Evolutionary conservation across 495 filamentous ascomycete species (phyloP), one percentile per base, ranked within the genome.

Genomic region (Umbilicaria muhlenbergii): DNA sequence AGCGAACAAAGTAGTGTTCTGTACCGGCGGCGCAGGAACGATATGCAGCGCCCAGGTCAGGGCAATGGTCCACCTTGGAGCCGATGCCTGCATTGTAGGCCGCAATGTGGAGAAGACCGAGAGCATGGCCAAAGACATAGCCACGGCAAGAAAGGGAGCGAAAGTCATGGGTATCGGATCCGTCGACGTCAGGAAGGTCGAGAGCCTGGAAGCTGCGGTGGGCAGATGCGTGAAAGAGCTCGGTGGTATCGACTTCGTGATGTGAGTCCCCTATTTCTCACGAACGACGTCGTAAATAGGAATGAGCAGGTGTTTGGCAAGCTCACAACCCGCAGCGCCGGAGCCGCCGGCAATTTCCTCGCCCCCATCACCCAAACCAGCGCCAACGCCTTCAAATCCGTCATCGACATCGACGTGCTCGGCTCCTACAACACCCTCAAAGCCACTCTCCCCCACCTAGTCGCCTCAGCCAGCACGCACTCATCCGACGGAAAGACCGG

Each of bases 341-440:
- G 91, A 39, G 91, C 91, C 24, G 91, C 91, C 11, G 91, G 91
- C 32, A 98, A 98, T 61, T 98, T 98, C 69, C 73, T 98, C 17
- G 81, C 89, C 5, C 81, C 89, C 1, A 84, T 96, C 51, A 66
- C 78, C 17, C 80, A 80, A 45, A 71, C 95, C 3, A 81, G 74
- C 2, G 61, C 80, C 36, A 95, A 95, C 56, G 91, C 84, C 14
- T 94, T 98, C 74, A 94, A 87, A 59, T 69, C 83, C 0, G 91
- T 98, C 34, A 87, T 98, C 49, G 91, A 98, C 37, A 98, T 98
- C 53, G 91, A 98, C 57, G 78, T 94, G 1, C 59, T 94, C 21
- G 91, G 91, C 21, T 91, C 84, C 4, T 98, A 81, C 61, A 92
- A 96, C 62, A 94, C 86, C 6, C 69, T 94, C 50, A 98, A 98